These are phyloP conservation scores for Candida caryicola DNA, from an alignment of 805 yeast species.

Conservation along the genomic window DNA sequence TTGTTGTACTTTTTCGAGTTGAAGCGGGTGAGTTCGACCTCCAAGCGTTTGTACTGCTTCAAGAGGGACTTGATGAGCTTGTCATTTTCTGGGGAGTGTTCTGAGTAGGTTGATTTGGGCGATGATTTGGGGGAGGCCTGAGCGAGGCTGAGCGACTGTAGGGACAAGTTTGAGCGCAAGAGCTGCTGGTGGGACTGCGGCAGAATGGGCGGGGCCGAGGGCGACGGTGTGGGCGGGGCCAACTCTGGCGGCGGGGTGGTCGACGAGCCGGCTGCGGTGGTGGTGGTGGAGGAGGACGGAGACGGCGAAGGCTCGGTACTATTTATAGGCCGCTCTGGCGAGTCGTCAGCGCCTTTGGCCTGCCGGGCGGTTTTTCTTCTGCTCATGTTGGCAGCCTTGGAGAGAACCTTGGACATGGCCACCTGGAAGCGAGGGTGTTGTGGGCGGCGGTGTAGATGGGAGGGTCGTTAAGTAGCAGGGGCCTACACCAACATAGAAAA, in stretches of 20 bases:
- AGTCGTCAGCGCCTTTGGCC: too few relatives aligned
- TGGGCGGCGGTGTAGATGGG: too few relatives aligned
- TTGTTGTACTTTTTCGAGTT: constrained; percentile 28
- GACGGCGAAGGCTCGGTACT: background rate
- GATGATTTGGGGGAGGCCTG: background rate
- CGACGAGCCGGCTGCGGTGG: background rate
- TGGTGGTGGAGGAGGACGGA: background rate
- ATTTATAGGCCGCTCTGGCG: too few relatives aligned
- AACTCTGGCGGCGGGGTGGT: background rate
- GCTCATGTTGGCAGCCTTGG: constrained; percentile 14
- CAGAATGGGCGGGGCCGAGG: constrained; percentile 3
- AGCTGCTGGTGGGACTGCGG: constrained; percentile 1
- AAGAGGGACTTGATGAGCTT: constrained; percentile 21
- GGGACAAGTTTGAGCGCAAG: background rate
- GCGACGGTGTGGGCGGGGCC: background rate
- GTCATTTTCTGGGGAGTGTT: constrained; percentile 15
- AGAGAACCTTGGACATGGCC: constrained; percentile 19
- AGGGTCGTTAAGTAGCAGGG: too few relatives aligned
- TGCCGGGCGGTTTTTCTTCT: too few relatives aligned
- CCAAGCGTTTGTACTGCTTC: constrained; percentile 39
- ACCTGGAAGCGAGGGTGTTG: too few relatives aligned
- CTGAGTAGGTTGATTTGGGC: constrained; percentile 1
- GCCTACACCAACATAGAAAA: too few relatives aligned
- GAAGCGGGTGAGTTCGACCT: constrained; percentile 44
- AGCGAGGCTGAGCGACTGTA: background rate